Evolutionary conservation across 78 protist genomes (phyloP).

Genomic region (Emiliania huxleyi): DNA sequence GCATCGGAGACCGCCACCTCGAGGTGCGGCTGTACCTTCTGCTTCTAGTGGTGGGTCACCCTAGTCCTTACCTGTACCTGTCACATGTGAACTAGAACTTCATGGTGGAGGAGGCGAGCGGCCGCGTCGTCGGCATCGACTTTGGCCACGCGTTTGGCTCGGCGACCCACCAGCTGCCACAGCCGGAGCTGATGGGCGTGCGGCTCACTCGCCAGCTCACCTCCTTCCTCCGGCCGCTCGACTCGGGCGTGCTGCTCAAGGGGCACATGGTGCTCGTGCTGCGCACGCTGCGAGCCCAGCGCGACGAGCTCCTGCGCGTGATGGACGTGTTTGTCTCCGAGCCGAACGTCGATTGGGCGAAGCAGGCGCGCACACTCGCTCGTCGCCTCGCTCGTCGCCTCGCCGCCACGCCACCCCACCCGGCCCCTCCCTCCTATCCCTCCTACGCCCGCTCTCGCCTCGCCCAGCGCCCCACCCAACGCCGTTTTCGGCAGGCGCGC

Average conservation of each 20-base stretch:
- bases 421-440: too few relatives aligned
- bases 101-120: conserved; percentile 27
- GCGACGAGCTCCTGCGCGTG: conserved; percentile 44
- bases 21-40: conserved; percentile 33
- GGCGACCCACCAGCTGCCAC: conserved; percentile 77
- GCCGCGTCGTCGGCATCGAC: conserved; percentile 87
- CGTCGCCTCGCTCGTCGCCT: background rate
- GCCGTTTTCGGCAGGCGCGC: too few relatives aligned
- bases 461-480: too few relatives aligned
- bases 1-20: conserved; percentile 95
- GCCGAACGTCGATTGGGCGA: conserved; percentile 83
- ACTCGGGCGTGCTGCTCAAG: conserved; percentile 55
- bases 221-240: conserved; percentile 64
- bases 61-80: background rate
- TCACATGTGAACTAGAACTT: too few relatives aligned
- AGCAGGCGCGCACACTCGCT: background rate
- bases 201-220: conserved; percentile 71
- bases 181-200: conserved; percentile 94
- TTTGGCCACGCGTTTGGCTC: conserved; percentile 96
- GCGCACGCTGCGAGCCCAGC: background rate
- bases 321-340: conserved; percentile 84
- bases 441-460: too few relatives aligned
- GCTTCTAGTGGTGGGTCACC: background rate
- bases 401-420: too few relatives aligned
- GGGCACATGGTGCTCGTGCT: background rate